phyloP scores from a whole-genome alignment of 768 basidiomycete genomes.

The Xerocomus potaroensis region DNA sequence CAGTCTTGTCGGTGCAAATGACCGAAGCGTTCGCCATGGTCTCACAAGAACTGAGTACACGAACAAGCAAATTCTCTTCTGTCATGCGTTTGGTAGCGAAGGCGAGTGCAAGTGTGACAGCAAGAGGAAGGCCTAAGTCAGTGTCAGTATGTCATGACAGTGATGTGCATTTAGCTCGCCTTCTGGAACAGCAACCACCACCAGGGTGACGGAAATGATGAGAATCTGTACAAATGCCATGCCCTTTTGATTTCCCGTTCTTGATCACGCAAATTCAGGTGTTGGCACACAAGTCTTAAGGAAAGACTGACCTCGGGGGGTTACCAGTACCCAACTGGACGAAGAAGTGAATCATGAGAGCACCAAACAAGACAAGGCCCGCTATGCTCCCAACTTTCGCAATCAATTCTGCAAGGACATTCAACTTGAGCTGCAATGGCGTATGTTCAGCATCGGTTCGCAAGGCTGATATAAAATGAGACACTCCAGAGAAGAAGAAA shows the following conservation, averaged over 20 bases:
- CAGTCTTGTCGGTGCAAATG: slow-evolving; percentile 94
- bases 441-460: slow-evolving; percentile 85
- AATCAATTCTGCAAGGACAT: slow-evolving; percentile 90
- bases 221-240: slow-evolving; percentile 89
- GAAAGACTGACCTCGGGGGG: slow-evolving; percentile 47
- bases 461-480: slow-evolving; percentile 51
- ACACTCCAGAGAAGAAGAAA: not conserved
- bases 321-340: slow-evolving; percentile 69
- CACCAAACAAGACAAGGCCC: slow-evolving; percentile 74
- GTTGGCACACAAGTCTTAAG: not conserved
- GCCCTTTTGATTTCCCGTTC: slow-evolving; percentile 77
- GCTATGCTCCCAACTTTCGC: slow-evolving; percentile 85
- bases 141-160: not conserved
- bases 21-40: slow-evolving; percentile 99
- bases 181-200: slow-evolving; percentile 88
- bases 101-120: slow-evolving; percentile 92
- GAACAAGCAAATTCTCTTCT: slow-evolving; percentile 88
- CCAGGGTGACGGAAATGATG: slow-evolving; percentile 91
- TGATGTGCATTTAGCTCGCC: slow-evolving; percentile 33
- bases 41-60: slow-evolving; percentile 94
- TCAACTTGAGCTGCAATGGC: slow-evolving; percentile 91
- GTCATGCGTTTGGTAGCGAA: slow-evolving; percentile 99
- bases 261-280: slow-evolving; percentile 23
- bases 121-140: slow-evolving; percentile 76
- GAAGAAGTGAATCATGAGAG: slow-evolving; percentile 93